Evolutionary conservation across 345 rosid genomes (phyloP).

Genomic region (Raphanus sativus): DNA sequence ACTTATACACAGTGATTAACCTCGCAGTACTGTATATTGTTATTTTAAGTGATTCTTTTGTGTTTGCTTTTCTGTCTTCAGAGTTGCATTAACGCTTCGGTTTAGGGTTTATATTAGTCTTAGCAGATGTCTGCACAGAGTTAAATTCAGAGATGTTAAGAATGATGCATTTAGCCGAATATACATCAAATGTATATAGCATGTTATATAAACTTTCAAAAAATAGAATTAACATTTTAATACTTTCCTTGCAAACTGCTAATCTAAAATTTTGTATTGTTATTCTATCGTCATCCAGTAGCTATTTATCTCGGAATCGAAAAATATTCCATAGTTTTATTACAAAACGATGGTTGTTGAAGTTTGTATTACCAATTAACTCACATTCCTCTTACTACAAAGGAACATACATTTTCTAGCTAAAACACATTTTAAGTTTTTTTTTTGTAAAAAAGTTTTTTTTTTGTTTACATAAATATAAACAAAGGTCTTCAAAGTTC

Average conservation of each 20-base stretch:
- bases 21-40: constrained; percentile 26
- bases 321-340: background rate
- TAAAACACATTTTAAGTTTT: too few relatives aligned
- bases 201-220: background rate
- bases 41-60: background rate
- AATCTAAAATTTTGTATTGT: background rate
- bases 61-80: background rate
- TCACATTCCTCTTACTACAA: background rate
- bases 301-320: too few relatives aligned
- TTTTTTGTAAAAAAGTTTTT: too few relatives aligned
- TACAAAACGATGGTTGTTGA: background rate
- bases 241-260: background rate
- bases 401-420: too few relatives aligned
- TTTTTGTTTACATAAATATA: background rate
- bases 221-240: background rate
- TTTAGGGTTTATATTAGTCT: background rate
- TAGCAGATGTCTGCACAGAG: background rate
- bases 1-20: constrained; percentile 24
- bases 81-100: constrained; percentile 9
- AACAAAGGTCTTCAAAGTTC: background rate
- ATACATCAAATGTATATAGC: background rate
- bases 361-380: background rate
- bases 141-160: background rate
- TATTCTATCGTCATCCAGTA: background rate
- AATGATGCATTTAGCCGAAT: background rate